Evolutionary conservation across 306 rosid species (phyloP).

Genomic region (Lagenaria siceraria): DNA sequence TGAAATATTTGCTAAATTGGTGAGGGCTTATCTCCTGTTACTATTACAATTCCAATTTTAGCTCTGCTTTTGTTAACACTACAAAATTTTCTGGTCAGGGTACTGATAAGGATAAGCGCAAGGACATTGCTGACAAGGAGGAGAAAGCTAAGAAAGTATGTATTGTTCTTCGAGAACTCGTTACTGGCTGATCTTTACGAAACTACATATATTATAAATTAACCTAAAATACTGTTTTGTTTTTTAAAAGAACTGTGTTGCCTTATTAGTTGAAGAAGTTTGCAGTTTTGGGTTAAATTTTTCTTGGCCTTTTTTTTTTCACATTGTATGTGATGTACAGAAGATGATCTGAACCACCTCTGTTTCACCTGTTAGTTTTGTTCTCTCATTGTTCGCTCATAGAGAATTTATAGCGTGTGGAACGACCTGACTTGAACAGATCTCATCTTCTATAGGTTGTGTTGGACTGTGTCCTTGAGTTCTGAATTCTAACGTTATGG

Average conservation of each 20-base stretch:
- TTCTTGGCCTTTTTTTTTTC: not conserved
- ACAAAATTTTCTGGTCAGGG: constrained; percentile 27
- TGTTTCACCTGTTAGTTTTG: no score
- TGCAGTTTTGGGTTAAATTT: not conserved
- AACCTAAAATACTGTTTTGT: not conserved
- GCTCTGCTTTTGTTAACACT: not conserved
- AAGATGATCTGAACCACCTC: no score
- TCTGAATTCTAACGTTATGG: no score
- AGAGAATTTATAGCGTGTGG: no score
- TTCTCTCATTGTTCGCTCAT: not conserved
- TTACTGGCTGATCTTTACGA: not conserved
- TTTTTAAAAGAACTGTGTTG: not conserved
- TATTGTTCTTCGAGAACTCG: not conserved
- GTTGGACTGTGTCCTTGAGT: no score
- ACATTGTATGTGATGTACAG: not conserved
- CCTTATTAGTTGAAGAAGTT: not conserved
- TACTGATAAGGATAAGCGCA: constrained; percentile 85
- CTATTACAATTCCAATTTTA: not conserved
- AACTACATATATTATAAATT: not conserved
- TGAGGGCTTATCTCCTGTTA: constrained; percentile 5
- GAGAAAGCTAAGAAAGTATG: constrained; percentile 82
- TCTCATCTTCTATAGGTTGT: no score
- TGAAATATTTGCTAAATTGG: constrained; percentile 80
- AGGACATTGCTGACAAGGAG: constrained; percentile 71
- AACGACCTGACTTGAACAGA: no score